phyloP scores from a whole-genome alignment of 768 basidiomycete genomes.

The Daedaleopsis nitida region DNA sequence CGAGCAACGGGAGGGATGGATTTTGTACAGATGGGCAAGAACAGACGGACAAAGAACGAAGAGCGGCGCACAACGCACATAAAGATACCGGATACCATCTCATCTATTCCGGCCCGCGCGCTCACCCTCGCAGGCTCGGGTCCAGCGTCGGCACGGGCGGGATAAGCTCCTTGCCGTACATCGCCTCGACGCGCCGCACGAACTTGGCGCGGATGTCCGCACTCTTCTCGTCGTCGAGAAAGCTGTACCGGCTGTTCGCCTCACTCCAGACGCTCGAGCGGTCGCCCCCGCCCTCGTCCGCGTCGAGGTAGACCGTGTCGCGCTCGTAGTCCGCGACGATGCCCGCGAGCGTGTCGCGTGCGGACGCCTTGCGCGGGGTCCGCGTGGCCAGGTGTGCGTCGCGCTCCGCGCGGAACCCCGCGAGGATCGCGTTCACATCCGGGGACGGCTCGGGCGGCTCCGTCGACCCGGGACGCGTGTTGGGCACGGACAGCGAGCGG shows the following conservation, averaged over 20 bases:
- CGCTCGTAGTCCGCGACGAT: conserved; percentile 19
- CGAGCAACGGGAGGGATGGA: no score
- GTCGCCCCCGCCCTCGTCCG: conserved; percentile 34
- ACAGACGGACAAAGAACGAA: neutral
- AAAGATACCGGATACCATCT: neutral
- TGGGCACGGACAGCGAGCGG: conserved; percentile 2
- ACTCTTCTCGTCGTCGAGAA: conserved; percentile 57
- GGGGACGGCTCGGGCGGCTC: conserved; percentile 16
- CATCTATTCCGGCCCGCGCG: neutral
- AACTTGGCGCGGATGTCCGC: conserved; percentile 51
- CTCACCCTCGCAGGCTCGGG: neutral
- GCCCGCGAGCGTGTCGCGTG: conserved; percentile 15
- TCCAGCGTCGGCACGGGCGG: conserved; percentile 47
- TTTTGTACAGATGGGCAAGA: no score
- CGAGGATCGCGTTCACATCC: conserved; percentile 15
- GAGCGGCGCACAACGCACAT: neutral
- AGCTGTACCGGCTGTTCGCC: conserved; percentile 45
- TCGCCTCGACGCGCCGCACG: conserved; percentile 51
- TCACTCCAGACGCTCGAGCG: conserved; percentile 49
- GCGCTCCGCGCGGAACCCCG: conserved; percentile 11
- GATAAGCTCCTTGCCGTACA: conserved; percentile 44
- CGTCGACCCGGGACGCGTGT: conserved; percentile 5
- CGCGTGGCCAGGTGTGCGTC: neutral
- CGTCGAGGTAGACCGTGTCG: conserved; percentile 18
- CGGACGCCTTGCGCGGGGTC: neutral